Evolutionary conservation across 192 early-diverging fungal species (phyloP), one percentile per base, ranked within the genome.

Genomic region (Rhizoclosmatium globosum): DNA sequence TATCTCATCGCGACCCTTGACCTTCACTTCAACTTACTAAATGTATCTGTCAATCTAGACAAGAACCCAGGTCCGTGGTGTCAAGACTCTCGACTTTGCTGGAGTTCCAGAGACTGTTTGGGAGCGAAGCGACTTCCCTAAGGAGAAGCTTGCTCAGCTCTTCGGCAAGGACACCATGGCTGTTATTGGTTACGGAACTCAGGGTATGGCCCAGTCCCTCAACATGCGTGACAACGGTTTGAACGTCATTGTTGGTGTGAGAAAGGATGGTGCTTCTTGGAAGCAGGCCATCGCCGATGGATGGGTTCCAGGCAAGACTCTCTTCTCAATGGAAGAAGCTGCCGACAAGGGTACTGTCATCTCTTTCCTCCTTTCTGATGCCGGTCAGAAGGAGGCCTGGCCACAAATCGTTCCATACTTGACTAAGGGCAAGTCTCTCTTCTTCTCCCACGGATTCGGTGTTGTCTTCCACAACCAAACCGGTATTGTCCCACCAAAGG

Each of bases 371-470:
- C 89, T 99, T 1, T 97, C 96, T 1, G 97, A 99, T 88, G 97
- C 97, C 53, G 94, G 92, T 62, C 97, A 99, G 88, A 95, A 91
- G 87, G 93, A 93, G 74, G 88, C 92, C 79, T 99, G 97, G 96
- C 84, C 87, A 81, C 79, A 91, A 64, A 90, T 99, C 85, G 92
- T 92, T 87, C 94, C 93, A 31, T 92, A 91, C 83, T 81, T 99
- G 74, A 97, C 95, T 74, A 93, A 94, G 70, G 97, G 97, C 85
- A 99, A 99, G 91, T 98, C 97, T 15, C 92, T 99, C 48, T 99
- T 97, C 90, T 99, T 99, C 82, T 96, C 95, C 71, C 96, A 97
- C 90, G 96, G 96, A 70, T 99, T 99, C 86, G 93, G 93, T 77
- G 92, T 99, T 75, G 92, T 97, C 76, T 99, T 94, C 89, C 89